These are phyloP conservation scores for Auriscalpium microsporum DNA, from an alignment of 768 basidiomycete genomes.

Conservation along the genomic window DNA sequence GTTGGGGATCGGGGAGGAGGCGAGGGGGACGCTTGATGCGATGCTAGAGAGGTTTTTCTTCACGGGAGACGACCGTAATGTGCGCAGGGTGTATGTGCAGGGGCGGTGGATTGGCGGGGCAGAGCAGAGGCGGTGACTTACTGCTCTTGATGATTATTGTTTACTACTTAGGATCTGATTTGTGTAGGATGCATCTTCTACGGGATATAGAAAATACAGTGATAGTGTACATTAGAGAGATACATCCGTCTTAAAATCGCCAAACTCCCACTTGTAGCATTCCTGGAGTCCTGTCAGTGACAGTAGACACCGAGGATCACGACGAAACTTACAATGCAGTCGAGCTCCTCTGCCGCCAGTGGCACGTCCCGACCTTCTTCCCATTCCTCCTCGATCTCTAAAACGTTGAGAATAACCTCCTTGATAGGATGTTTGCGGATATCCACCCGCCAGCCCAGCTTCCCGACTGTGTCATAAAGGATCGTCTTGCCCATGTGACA, in stretches of 20 bases:
- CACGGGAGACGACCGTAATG: constrained; percentile 80
- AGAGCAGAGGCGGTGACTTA: constrained; percentile 17
- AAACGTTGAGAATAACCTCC: constrained; percentile 43
- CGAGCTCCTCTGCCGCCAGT: constrained; percentile 45
- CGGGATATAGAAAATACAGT: constrained; percentile 5
- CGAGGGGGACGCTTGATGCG: constrained; percentile 36
- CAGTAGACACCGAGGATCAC: background rate
- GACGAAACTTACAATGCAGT: constrained; percentile 47
- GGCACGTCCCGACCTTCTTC: constrained; percentile 44
- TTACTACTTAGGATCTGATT: too few species aligned
- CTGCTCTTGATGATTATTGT: background rate
- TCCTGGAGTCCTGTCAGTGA: constrained; percentile 35
- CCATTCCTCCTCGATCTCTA: constrained; percentile 42
- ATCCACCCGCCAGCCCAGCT: constrained; percentile 52
- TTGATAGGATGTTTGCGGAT: constrained; percentile 48
- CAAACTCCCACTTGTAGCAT: constrained; percentile 73
- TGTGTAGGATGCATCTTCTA: background rate
- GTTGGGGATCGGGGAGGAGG: constrained; percentile 10
- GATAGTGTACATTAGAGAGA: background rate
- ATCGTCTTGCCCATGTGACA: constrained; percentile 60
- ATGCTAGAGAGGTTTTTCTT: constrained; percentile 81
- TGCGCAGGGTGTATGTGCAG: constrained; percentile 75
- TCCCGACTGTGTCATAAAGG: constrained; percentile 59
- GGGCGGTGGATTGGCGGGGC: constrained; percentile 72
- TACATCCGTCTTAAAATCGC: constrained; percentile 27